A percentile compares a stretch with the other conserved stretches of the same genome.
Conservation (phyloP, 2,329 filamentous ascomycete species). For the Talaromyces sp. region DNA sequence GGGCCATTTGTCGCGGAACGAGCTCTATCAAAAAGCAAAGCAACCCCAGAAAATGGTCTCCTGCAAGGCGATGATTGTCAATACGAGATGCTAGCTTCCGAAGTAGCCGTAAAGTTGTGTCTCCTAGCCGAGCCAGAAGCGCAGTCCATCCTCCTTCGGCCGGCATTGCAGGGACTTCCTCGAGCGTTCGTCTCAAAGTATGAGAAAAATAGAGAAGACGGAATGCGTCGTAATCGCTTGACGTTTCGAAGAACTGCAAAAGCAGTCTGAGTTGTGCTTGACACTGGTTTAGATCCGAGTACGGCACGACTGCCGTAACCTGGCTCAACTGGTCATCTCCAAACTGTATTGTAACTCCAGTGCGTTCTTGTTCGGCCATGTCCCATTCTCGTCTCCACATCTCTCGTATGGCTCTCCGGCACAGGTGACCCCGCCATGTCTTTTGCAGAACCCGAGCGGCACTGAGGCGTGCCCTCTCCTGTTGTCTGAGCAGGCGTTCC, state of each 20-base stretch:
- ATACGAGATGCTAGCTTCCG: constrained; percentile 17
- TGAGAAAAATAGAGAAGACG: constrained; percentile 41
- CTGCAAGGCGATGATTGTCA: constrained; percentile 16
- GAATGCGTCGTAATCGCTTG: constrained; percentile 30
- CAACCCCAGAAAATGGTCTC: constrained; percentile 30
- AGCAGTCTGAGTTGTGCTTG: constrained; percentile 58
- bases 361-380: constrained; percentile 43
- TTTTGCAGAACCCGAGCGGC: constrained; percentile 71
- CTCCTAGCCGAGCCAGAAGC: constrained; percentile 33
- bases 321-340: constrained; percentile 28
- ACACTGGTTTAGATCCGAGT: constrained; percentile 17
- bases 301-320: background rate
- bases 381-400: constrained; percentile 60
- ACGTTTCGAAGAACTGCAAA: constrained; percentile 60
- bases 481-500: constrained; percentile 73
- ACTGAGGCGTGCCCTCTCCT: constrained; percentile 70
- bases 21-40: constrained; percentile 31
- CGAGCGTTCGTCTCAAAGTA: constrained; percentile 35
- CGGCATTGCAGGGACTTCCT: constrained; percentile 30
- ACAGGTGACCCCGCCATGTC: constrained; percentile 72
- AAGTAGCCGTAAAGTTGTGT: constrained; percentile 29
- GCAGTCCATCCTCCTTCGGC: constrained; percentile 37
- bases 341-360: constrained; percentile 25
- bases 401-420: constrained; percentile 54
- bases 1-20: constrained; percentile 37